These are phyloP conservation scores for Mycena kentingensis DNA, from an alignment of 768 basidiomycete species.

Conservation along the genomic window DNA sequence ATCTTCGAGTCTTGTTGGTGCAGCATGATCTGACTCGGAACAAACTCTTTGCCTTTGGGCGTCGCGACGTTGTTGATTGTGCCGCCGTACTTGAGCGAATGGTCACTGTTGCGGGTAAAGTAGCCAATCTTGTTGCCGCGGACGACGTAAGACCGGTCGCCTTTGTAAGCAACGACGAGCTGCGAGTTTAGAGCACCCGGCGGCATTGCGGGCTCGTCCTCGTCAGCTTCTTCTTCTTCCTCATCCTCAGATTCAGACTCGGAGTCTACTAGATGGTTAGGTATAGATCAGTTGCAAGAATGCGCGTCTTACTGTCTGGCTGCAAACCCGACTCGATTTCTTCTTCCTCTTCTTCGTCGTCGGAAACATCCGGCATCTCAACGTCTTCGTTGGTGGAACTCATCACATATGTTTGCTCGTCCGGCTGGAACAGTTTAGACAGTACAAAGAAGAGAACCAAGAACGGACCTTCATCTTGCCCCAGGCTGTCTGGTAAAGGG, in stretches of 20 bases:
- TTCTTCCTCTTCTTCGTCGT: constrained; percentile 80
- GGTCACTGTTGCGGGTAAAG: constrained; percentile 71
- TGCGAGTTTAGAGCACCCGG: constrained; percentile 81
- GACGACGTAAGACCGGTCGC: constrained; percentile 91
- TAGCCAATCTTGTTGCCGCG: constrained; percentile 91
- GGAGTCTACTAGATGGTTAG: constrained; percentile 23
- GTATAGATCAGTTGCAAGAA: not conserved
- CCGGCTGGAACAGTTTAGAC: constrained; percentile 46
- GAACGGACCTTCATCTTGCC: constrained; percentile 71
- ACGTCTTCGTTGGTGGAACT: constrained; percentile 79
- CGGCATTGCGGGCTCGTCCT: constrained; percentile 39
- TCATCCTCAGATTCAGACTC: constrained; percentile 44
- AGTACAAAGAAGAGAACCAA: not conserved
- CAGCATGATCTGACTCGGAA: constrained; percentile 87
- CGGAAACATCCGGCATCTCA: constrained; percentile 79
- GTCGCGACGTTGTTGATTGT: constrained; percentile 84
- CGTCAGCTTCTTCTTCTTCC: constrained; percentile 48
- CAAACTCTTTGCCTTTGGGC: constrained; percentile 80
- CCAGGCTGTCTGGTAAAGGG: constrained; percentile 71
- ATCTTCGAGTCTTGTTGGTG: constrained; percentile 97
- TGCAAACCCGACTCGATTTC: constrained; percentile 72
- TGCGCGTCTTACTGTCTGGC: constrained; percentile 42
- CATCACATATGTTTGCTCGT: constrained; percentile 86
- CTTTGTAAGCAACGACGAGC: constrained; percentile 92
- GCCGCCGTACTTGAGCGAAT: constrained; percentile 80